A percentile compares a stretch with the other conserved stretches of the same genome.
Evolutionary conservation across 2,329 filamentous ascomycete species (phyloP).

Genomic region (Chrysoporthe austroafricana): DNA sequence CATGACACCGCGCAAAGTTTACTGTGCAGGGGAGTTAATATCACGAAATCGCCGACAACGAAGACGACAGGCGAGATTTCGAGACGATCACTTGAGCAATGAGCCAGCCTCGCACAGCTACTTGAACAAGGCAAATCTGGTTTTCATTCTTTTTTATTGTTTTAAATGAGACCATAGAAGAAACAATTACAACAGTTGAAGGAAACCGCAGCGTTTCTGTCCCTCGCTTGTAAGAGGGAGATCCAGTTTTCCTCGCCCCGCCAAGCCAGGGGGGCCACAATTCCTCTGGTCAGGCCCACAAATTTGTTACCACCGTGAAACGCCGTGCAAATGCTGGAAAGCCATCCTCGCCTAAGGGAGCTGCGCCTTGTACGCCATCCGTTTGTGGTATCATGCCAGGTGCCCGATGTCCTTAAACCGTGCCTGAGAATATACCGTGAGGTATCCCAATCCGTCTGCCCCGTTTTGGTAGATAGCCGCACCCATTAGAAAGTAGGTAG

Average conservation of each 20-base stretch:
- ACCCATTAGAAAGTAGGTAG: constrained; percentile 27
- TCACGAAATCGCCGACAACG: background rate
- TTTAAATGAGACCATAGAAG: background rate
- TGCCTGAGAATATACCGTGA: constrained; percentile 25
- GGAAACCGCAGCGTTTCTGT: background rate
- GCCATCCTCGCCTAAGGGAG: background rate
- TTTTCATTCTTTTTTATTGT: background rate
- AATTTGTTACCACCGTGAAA: constrained; percentile 9
- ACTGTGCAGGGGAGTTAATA: background rate
- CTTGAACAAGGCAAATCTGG: too few relatives aligned
- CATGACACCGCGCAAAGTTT: background rate
- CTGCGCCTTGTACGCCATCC: constrained; percentile 13
- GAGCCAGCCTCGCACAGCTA: background rate
- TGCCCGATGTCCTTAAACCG: constrained; percentile 13
- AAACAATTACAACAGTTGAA: background rate
- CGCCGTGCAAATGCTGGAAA: constrained; percentile 20
- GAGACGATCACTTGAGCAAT: background rate
- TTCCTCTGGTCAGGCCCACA: background rate
- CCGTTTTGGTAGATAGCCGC: constrained; percentile 17
- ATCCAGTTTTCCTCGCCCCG: background rate
- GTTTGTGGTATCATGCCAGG: constrained; percentile 21
- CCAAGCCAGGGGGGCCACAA: background rate
- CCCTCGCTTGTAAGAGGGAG: background rate
- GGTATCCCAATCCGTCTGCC: constrained; percentile 25
- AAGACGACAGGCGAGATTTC: background rate